Evolutionary conservation across 148 eudicot genomes (phyloP), one percentile per base, ranked within the genome.

Genomic region (Rhododendron ovatum): DNA sequence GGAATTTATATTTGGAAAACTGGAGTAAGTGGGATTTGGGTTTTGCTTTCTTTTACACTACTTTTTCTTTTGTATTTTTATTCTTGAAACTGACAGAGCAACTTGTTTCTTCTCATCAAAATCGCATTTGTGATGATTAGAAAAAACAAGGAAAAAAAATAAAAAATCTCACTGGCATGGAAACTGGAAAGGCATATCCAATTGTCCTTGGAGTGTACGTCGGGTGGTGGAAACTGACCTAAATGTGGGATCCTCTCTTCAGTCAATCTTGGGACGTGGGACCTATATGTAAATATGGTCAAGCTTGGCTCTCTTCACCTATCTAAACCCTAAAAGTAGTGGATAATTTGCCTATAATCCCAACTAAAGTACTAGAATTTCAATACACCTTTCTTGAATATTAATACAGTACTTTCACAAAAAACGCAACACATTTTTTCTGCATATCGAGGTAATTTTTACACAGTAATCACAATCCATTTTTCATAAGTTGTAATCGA

Each of bases 201-300:
- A 80, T 50, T 82, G 85, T 82, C 80, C 87, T 76, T 85, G 59
- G 75, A 83, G 87, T 82, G 90, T 85, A 88, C 85, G 83, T 76
- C 33, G 85, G 83, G 59, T 74, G 17, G 83, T 85, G 84, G 80
- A 81, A 48, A 51, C 11, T 75, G 81, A 84, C 85, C 26, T 4
- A 47, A 33, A 39, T 11, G 28, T 18, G 43, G 55, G 26, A 10
- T 18, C 57, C 55, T 12, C 78, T 35, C 78, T 75, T 39, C 11
- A 51, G n/a, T n/a, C 65, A 78, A 20, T 22, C 53, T 39, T 22
- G 30, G 81, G 28, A 78, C 18, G 75, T 69, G 75, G 75, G 75
- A 13, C 75, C 35, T 69, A 1, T 65, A 41, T 41, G 8, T 5
- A 5, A 4, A 57, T 15, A 57, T 57, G 17, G 13, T 48, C 51